Percentiles rank a stretch among this genome's conserved stretches.
phyloP scores from a whole-genome alignment of 345 rosid species.

The Populus pruinosa region DNA sequence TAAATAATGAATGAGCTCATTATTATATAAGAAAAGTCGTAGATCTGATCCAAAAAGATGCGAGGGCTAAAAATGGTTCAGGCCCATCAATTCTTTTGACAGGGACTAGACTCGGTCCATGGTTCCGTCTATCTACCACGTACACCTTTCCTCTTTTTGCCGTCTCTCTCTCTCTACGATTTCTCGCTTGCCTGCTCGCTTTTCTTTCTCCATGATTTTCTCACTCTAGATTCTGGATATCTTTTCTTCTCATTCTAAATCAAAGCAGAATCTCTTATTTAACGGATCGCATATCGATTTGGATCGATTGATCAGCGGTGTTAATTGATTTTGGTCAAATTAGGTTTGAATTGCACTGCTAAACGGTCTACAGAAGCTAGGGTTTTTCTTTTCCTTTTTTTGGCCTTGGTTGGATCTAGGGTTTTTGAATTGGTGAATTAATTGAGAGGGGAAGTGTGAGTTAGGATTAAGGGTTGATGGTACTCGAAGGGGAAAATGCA shows the following conservation, averaged over 20 bases:
- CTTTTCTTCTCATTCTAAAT: not conserved
- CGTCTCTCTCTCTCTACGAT: conserved; percentile 21
- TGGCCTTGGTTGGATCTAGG: conserved; percentile 14
- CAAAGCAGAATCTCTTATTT: not conserved
- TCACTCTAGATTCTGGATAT: not conserved
- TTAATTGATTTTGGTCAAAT: conserved; percentile 1
- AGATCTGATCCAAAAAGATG: not conserved
- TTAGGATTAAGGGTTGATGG: conserved; percentile 28
- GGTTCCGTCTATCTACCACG: conserved; percentile 13
- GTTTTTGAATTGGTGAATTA: conserved; percentile 3
- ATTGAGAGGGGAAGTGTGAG: conserved; percentile 1
- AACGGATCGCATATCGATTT: conserved; percentile 36
- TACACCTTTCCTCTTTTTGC: conserved; percentile 35
- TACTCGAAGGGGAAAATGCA: conserved; percentile 33
- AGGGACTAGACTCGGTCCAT: not conserved
- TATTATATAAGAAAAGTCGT: too few species aligned
- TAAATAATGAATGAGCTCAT: too few species aligned
- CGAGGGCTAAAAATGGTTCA: not conserved
- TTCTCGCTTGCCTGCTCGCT: not conserved
- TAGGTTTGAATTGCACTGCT: conserved; percentile 25
- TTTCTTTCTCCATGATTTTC: not conserved
- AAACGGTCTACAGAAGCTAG: conserved; percentile 8
- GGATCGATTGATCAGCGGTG: conserved; percentile 19
- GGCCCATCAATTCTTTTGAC: not conserved
- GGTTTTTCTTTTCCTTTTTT: conserved; percentile 7